These are phyloP conservation scores for Jaltomata sinuosa DNA, from an alignment of 257 asterid genomes.

Conservation along the genomic window DNA sequence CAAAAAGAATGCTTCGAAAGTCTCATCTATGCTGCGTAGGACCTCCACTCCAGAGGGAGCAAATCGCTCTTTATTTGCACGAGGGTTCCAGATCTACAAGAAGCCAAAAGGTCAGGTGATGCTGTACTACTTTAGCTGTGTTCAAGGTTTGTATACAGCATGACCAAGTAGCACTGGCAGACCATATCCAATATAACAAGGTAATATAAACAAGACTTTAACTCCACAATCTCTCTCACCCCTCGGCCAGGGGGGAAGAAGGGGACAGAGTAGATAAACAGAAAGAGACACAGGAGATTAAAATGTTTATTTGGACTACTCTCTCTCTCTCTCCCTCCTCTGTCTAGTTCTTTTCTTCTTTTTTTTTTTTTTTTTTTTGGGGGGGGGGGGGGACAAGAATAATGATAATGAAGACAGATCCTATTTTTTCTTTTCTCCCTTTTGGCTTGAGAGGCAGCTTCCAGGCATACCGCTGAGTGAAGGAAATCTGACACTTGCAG, in stretches of 20 bases:
- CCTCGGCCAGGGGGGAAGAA: neutral
- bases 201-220: neutral
- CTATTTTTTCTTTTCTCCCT: neutral
- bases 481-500: neutral
- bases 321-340: neutral
- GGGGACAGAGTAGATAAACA: neutral
- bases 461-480: neutral
- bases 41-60: slow-evolving; percentile 94
- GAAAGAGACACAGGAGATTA: neutral
- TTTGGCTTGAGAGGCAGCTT: neutral
- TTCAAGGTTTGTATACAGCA: neutral
- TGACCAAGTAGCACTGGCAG: neutral
- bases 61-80: slow-evolving; percentile 64
- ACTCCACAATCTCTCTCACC: neutral
- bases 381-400: neutral
- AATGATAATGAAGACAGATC: neutral
- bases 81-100: slow-evolving; percentile 72
- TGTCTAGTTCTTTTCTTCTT: no score
- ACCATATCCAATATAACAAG: neutral
- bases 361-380: no score
- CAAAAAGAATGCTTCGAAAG: slow-evolving; percentile 88
- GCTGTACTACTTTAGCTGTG: neutral
- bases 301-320: neutral
- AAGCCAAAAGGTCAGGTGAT: neutral
- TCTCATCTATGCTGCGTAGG: slow-evolving; percentile 72